phyloP scores from a whole-genome alignment of 2,329 filamentous ascomycete species.

The Dothideomycetidae sp. region DNA sequence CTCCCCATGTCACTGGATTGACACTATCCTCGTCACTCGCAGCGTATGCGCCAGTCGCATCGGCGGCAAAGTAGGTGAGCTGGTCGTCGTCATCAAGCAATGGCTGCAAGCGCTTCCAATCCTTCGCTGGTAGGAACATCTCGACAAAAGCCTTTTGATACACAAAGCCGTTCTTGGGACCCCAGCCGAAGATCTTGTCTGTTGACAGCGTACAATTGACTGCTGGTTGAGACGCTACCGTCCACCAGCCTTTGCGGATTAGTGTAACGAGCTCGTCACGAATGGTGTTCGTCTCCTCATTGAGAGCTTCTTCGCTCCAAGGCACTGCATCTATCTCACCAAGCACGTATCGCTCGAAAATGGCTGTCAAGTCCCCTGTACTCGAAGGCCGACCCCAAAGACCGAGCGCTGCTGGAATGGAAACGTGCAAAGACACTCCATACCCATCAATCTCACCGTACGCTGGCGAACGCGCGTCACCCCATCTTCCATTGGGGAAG shows the following conservation, averaged over 20 bases:
- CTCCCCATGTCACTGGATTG: constrained; percentile 94
- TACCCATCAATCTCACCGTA: constrained; percentile 98
- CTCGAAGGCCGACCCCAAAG: constrained; percentile 72
- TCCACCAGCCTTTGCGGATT: constrained; percentile 86
- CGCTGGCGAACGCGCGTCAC: constrained; percentile 79
- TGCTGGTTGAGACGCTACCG: constrained; percentile 84
- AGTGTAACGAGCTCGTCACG: constrained; percentile 58
- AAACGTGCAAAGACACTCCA: constrained; percentile 86
- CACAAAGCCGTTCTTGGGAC: constrained; percentile 79
- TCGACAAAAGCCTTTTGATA: constrained; percentile 98
- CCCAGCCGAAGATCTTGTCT: constrained; percentile 81
- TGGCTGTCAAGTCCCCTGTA: constrained; percentile 54
- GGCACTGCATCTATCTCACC: constrained; percentile 71
- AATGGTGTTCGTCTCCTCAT: constrained; percentile 72
- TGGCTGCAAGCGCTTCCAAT: constrained; percentile 54
- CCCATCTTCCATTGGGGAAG: constrained; percentile 91
- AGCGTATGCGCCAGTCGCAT: constrained; percentile 61
- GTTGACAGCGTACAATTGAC: constrained; percentile 71
- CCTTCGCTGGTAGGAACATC: constrained; percentile 66
- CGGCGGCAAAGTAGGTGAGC: constrained; percentile 79
- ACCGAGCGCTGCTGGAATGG: constrained; percentile 63
- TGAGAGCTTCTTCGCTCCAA: constrained; percentile 84
- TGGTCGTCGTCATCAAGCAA: constrained; percentile 52
- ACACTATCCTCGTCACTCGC: constrained; percentile 53
- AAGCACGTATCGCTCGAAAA: constrained; percentile 70